These are phyloP conservation scores for Oxytropis ochrocephala DNA, from an alignment of 306 rosid species.

Conservation along the genomic window DNA sequence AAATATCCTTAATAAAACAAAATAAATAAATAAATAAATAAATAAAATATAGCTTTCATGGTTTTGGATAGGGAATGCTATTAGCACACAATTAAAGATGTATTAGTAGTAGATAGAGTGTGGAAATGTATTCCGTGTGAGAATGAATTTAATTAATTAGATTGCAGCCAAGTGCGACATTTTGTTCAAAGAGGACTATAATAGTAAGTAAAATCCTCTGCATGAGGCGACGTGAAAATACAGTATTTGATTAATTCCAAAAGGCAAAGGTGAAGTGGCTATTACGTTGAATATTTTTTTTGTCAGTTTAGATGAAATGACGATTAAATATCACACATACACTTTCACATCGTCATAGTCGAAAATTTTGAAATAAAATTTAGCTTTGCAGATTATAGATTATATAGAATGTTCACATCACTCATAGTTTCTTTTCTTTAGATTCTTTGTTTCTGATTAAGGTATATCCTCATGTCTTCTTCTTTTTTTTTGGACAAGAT, in stretches of 20 bases:
- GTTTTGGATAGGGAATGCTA: conserved; percentile 6
- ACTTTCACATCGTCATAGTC: too few species aligned
- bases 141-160: conserved; percentile 7
- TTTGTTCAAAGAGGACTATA: neutral
- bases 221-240: conserved; percentile 10
- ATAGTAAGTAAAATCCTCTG: neutral
- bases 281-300: too few species aligned
- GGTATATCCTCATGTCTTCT: too few species aligned
- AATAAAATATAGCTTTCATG: neutral
- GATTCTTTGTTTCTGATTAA: too few species aligned
- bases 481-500: too few species aligned
- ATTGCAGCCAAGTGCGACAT: neutral
- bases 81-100: neutral
- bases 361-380: too few species aligned
- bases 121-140: neutral
- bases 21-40: neutral
- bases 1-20: neutral
- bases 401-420: too few species aligned
- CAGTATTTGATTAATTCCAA: neutral
- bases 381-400: too few species aligned
- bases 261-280: neutral
- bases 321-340: too few species aligned
- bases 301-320: too few species aligned
- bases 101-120: neutral
- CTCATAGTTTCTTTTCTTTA: too few species aligned